Evolutionary conservation across 2,329 filamentous ascomycete species (phyloP).

Genomic region (Hypoxylon sp.): DNA sequence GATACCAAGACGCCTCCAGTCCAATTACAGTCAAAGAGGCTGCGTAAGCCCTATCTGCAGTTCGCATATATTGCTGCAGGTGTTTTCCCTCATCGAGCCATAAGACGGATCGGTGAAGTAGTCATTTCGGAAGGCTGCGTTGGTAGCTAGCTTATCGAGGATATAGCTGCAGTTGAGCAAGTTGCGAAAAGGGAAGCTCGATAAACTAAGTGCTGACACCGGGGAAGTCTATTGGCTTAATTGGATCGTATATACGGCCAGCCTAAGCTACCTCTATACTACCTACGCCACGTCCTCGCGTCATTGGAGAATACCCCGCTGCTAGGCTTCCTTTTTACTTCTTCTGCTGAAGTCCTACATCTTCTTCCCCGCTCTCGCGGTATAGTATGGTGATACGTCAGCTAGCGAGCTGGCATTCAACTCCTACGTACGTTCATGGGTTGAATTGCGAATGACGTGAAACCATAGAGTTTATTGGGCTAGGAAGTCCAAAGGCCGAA

Average conservation of each 20-base stretch:
- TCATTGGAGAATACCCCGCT: slow-evolving; percentile 32
- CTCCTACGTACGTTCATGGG: slow-evolving; percentile 22
- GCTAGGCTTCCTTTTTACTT: slow-evolving; percentile 18
- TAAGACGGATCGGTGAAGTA: slow-evolving; percentile 31
- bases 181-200: slow-evolving; percentile 42
- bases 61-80: slow-evolving; percentile 12
- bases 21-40: slow-evolving; percentile 35
- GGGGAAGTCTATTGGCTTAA: slow-evolving; percentile 29
- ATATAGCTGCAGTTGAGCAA: slow-evolving; percentile 8
- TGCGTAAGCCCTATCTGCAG: slow-evolving; percentile 46
- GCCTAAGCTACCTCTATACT: background rate
- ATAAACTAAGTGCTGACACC: slow-evolving; percentile 26
- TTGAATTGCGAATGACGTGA: slow-evolving; percentile 30
- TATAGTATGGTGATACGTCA: slow-evolving; percentile 32
- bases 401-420: slow-evolving; percentile 13
- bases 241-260: background rate
- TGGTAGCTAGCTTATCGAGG: slow-evolving; percentile 19
- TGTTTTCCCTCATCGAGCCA: slow-evolving; percentile 26
- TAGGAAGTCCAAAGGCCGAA: slow-evolving; percentile 11
- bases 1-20: slow-evolving; percentile 7
- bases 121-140: slow-evolving; percentile 8
- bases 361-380: slow-evolving; percentile 28
- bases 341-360: slow-evolving; percentile 30
- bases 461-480: slow-evolving; percentile 34
- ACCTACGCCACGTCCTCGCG: background rate